Percentiles rank a stretch among this genome's conserved stretches.
phyloP scores from a whole-genome alignment of 345 rosid genomes.

The Bruguiera sexangula region DNA sequence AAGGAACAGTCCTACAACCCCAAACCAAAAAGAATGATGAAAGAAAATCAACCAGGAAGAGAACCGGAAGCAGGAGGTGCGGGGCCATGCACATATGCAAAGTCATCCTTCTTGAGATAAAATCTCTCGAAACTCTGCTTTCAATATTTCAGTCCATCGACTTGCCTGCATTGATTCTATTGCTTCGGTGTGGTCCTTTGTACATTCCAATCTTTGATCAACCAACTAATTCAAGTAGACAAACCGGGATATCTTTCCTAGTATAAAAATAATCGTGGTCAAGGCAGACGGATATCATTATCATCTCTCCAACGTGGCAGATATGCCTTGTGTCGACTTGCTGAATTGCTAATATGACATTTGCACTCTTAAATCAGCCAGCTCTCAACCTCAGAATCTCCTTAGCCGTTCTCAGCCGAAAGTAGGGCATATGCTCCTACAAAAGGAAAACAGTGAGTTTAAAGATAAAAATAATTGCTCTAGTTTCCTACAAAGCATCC shows the following conservation, averaged over 20 bases:
- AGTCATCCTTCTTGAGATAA: too few species aligned
- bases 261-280: not conserved
- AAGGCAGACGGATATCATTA: not conserved
- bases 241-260: not conserved
- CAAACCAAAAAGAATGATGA: not conserved
- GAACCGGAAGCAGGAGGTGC: too few species aligned
- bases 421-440: constrained; percentile 92
- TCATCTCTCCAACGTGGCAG: not conserved
- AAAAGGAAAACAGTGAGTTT: not conserved
- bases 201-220: not conserved
- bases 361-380: constrained; percentile 36
- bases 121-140: too few species aligned
- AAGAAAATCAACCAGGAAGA: not conserved
- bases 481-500: too few species aligned
- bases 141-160: not conserved
- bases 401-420: constrained; percentile 81
- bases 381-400: constrained; percentile 85
- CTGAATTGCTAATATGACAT: not conserved
- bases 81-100: too few species aligned
- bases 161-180: constrained; percentile 1
- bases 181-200: not conserved
- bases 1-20: not conserved
- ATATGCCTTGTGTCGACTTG: not conserved
- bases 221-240: not conserved
- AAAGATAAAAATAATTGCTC: not conserved